Evolutionary conservation across 257 asterid genomes (phyloP).

Genomic region (Plectranthus barbatus): DNA sequence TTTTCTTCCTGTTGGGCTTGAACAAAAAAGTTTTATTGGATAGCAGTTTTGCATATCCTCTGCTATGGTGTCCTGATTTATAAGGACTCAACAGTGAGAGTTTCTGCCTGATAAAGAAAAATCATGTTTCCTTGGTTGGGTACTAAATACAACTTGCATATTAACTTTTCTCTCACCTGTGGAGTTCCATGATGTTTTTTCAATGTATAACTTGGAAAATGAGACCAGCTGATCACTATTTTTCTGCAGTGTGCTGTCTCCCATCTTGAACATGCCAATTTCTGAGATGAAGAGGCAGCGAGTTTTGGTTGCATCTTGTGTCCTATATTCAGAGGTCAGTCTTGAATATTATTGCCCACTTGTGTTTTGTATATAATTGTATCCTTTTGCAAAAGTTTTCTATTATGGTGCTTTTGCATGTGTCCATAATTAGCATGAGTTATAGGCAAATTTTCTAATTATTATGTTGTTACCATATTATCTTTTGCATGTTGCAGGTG

Average conservation of each 20-base stretch:
- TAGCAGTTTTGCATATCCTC: not conserved
- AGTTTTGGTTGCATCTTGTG: conserved; percentile 91
- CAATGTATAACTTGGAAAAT: conserved; percentile 6
- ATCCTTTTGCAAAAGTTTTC: not conserved
- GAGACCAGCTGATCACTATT: conserved; percentile 23
- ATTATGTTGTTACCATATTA: conserved; percentile 12
- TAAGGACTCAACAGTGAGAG: not conserved
- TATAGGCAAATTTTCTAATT: not conserved
- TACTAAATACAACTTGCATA: conserved; percentile 10
- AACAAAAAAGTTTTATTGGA: not conserved
- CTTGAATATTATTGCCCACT: conserved; percentile 11
- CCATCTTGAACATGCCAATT: conserved; percentile 83
- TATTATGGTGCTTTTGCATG: conserved; percentile 11
- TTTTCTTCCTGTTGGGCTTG: not conserved
- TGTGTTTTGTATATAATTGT: conserved; percentile 6
- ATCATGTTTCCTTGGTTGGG: conserved; percentile 1
- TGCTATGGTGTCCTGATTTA: conserved; percentile 2
- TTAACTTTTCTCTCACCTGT: conserved; percentile 9
- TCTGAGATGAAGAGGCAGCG: conserved; percentile 92
- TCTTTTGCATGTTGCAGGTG: conserved; percentile 45
- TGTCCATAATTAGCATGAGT: conserved; percentile 13
- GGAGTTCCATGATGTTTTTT: conserved; percentile 13
- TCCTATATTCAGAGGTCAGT: conserved; percentile 90
- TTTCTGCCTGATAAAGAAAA: not conserved
- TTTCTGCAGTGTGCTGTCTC: conserved; percentile 82